A percentile compares a stretch with the other conserved stretches of the same genome.
Conservation (phyloP, 1,284 basidiomycete species). For the Pholiota adiposa region DNA sequence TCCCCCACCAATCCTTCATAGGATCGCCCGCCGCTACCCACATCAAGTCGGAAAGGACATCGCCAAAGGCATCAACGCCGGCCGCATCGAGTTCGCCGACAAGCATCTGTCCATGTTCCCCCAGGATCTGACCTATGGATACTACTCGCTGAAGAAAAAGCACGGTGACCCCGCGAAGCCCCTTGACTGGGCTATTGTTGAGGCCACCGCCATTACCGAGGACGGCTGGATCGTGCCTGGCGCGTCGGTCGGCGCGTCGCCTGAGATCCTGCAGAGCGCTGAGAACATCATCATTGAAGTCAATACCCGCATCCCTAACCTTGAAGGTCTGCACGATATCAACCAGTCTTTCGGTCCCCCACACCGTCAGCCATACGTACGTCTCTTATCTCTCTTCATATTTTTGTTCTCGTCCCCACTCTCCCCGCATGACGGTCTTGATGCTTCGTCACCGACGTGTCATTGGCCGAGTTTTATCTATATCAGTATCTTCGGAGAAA, state of each 20-base stretch:
- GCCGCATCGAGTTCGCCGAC: conserved; percentile 48
- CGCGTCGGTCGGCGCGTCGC: conserved; percentile 52
- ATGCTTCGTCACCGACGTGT: background rate
- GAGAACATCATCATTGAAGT: conserved; percentile 59
- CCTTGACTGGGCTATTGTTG: conserved; percentile 56
- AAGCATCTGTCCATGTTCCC: conserved; percentile 55
- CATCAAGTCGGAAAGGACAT: conserved; percentile 58
- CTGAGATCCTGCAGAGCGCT: conserved; percentile 52
- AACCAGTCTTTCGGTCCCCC: conserved; percentile 50
- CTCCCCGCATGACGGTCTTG: background rate
- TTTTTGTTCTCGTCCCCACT: background rate
- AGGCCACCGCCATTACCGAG: conserved; percentile 55
- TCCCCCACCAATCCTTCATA: conserved; percentile 17
- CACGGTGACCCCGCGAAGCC: conserved; percentile 48
- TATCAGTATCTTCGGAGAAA: background rate
- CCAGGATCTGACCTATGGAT: conserved; percentile 54
- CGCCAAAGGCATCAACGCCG: conserved; percentile 53
- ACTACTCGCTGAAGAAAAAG: conserved; percentile 46
- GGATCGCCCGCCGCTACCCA: conserved; percentile 51
- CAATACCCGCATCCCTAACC: conserved; percentile 49
- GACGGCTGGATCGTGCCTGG: conserved; percentile 54
- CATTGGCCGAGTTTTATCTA: background rate
- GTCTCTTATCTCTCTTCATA: too few relatives aligned
- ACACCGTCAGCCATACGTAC: conserved; percentile 50
- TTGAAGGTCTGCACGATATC: conserved; percentile 55